Evolutionary conservation across 768 basidiomycete genomes (phyloP), one percentile per base, ranked within the genome.

Genomic region (Mycena indigotica): DNA sequence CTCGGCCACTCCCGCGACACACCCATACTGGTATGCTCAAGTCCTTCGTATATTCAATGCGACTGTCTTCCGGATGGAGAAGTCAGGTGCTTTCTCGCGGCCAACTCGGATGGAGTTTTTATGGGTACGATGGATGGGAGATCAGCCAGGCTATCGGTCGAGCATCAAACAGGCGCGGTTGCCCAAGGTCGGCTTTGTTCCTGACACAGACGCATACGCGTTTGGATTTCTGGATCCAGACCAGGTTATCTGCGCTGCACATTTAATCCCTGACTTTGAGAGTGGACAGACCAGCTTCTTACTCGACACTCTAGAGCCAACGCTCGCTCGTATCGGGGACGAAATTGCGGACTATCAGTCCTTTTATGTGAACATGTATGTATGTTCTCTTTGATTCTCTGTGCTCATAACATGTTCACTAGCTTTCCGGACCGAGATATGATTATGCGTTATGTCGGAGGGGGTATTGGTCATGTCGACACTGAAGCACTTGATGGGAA

Each of bases 171-270:
- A 46, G 0, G 55, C 65, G 0, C 65, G 65, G 0, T 65, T 77
- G 0, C 72, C 69, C 25, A 60, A 67, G 2, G 49, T 78, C 17
- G 63, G 65, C 0, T 79, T 77, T 1, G 56, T 67, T 4, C 16
- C 46, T 3, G 60, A 69, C 1, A 13, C 35, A 1, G 67, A 71
- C 21, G 28, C 50, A 0, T 61, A 65, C 1, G 67, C 71, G 0
- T 80, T 78, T 51, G 69, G 76, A 1, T 80, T 81, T 35, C 17
- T 80, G 0, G 69, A 79, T 53, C 79, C 79, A 0, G 46, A 53
- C 0, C 58, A 61, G 0, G 69, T 80, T 5, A 62, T 80, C 10
- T 60, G 72, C 0, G 72, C 60, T 0, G 60, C 58, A 0, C 76
- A 80, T 52, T 55, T 79, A 0, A 70, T 80, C 10, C 78, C 77